Evolutionary conservation across 2,329 filamentous ascomycete species (phyloP).

Genomic region (Botrytis tulipae): DNA sequence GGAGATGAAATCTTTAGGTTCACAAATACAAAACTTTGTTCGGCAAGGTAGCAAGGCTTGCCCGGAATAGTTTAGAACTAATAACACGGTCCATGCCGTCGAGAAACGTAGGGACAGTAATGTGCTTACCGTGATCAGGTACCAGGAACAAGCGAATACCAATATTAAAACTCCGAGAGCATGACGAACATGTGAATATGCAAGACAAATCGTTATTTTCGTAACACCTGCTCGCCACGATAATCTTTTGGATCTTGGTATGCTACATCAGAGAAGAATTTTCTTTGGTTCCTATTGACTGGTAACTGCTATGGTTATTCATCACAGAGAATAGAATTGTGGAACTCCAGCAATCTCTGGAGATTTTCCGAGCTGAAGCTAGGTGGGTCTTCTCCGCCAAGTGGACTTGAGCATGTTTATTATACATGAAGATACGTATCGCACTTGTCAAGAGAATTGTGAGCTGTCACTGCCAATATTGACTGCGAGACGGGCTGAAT

Average conservation of each 20-base stretch:
- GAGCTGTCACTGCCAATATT: neutral
- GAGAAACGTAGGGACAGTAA: neutral
- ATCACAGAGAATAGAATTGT: neutral
- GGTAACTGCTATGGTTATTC: no score
- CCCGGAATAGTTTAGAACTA: neutral
- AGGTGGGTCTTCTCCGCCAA: neutral
- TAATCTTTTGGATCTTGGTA: neutral
- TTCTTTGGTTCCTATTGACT: neutral
- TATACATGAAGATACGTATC: neutral
- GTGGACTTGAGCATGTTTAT: neutral
- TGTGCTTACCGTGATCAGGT: neutral
- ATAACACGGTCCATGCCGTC: neutral
- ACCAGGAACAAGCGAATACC: conserved; percentile 4
- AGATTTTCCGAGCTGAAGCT: neutral
- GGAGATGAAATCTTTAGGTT: neutral
- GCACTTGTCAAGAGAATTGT: neutral
- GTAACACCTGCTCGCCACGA: neutral
- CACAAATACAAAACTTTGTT: neutral
- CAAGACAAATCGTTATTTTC: neutral
- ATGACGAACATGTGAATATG: neutral
- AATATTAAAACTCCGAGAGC: neutral
- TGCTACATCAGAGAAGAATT: neutral
- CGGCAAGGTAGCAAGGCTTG: no score
- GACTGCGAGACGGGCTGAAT: neutral
- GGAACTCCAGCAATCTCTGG: neutral